Evolutionary conservation across 2,329 filamentous ascomycete genomes (phyloP).

Genomic region (Ceratocystis papillata): DNA sequence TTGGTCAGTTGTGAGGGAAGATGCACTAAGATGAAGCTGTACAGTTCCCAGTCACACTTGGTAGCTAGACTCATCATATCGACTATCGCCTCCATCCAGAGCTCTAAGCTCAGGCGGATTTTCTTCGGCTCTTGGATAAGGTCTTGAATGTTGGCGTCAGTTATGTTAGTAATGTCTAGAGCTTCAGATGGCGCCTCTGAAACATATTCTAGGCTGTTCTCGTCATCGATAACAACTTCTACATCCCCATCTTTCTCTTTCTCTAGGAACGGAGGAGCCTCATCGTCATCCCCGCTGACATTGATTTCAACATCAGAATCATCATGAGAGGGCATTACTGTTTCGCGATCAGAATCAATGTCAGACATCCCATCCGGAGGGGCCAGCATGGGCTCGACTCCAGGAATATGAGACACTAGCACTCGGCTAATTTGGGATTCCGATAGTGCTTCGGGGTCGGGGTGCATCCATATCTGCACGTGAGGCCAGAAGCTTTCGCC

Average conservation of each 20-base stretch:
- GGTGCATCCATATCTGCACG: conserved; percentile 48
- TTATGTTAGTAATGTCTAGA: not conserved
- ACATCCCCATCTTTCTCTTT: conserved; percentile 15
- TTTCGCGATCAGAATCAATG: conserved; percentile 23
- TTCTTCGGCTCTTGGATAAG: conserved; percentile 25
- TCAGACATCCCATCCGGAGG: conserved; percentile 23
- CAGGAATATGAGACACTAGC: conserved; percentile 36
- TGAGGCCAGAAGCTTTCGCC: conserved; percentile 35
- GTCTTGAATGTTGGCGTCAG: not conserved
- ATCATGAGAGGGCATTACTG: conserved; percentile 7
- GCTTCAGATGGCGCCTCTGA: conserved; percentile 28
- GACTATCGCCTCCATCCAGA: conserved; percentile 69
- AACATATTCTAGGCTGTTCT: conserved; percentile 24
- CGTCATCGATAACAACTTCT: not conserved
- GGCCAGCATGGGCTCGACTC: conserved; percentile 24
- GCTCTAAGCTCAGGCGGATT: conserved; percentile 46
- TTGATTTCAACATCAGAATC: conserved; percentile 20
- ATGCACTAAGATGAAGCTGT: conserved; percentile 80
- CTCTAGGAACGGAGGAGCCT: conserved; percentile 18
- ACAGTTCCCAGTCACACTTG: conserved; percentile 70
- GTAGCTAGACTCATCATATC: conserved; percentile 15
- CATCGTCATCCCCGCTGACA: conserved; percentile 21
- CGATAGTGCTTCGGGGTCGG: conserved; percentile 47
- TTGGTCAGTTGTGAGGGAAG: conserved; percentile 82
- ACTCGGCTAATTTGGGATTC: conserved; percentile 42